A percentile compares a stretch with the other conserved stretches of the same genome.
Evolutionary conservation across 2,329 filamentous ascomycete species (phyloP).

Genomic region (Teratosphaeria pseudoeucalypti): DNA sequence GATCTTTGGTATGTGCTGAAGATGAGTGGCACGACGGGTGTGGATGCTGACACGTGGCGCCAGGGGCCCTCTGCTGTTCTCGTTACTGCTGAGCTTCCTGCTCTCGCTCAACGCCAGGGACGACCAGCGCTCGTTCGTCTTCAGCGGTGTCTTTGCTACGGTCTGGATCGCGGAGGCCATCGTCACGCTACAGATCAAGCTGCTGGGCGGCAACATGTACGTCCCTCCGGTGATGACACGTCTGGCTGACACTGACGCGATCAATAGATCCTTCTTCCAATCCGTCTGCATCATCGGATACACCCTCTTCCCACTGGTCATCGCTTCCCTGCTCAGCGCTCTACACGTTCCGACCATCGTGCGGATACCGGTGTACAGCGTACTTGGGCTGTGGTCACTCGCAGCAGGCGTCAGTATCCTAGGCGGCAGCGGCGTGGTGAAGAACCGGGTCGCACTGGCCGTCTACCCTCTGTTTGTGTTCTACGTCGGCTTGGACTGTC

Average conservation of each 20-base stretch:
- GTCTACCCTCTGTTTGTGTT: constrained; percentile 94
- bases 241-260: constrained; percentile 19
- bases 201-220: constrained; percentile 93
- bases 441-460: constrained; percentile 85
- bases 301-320: constrained; percentile 91
- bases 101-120: constrained; percentile 70
- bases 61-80: constrained; percentile 88
- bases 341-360: constrained; percentile 68
- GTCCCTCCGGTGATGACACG: constrained; percentile 30
- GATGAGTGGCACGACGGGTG: neutral
- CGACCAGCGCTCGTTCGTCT: constrained; percentile 78
- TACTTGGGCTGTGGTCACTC: constrained; percentile 83
- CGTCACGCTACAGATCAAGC: constrained; percentile 95
- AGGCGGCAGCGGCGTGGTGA: constrained; percentile 87
- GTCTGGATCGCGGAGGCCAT: constrained; percentile 95
- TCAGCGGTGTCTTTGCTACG: constrained; percentile 91
- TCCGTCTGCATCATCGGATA: constrained; percentile 97
- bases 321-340: constrained; percentile 82
- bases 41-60: constrained; percentile 11
- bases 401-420: constrained; percentile 94
- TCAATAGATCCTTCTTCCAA: constrained; percentile 81
- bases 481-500: constrained; percentile 81
- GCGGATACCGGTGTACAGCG: constrained; percentile 79
- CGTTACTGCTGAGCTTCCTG: constrained; percentile 75
- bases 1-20: constrained; percentile 62